Evolutionary conservation across 257 asterid genomes (phyloP), one percentile per base, ranked within the genome.

Genomic region (Apocynum venetum): DNA sequence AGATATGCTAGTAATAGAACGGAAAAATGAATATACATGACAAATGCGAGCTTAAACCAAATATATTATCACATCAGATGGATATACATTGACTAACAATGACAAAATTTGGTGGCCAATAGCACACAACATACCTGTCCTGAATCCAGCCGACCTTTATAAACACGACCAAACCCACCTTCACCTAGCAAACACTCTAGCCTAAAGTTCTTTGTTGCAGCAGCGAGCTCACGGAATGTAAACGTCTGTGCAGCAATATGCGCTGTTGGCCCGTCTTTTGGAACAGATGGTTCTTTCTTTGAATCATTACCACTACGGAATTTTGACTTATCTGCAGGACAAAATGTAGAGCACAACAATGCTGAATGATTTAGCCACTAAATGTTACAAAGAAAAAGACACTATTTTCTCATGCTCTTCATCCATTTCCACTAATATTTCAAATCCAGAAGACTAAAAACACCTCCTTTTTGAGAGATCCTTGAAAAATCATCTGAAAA

Each of bases 81-180:
- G 31, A 57, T 10, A 59, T 44, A 20, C 67, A 65, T 43, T 71
- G 60, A 64, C 43, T 53, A 52, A 6, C 7, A 73, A 14, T 17
- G 35, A 43, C 53, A 43, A 43, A 11, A 7, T 68, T 38, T 43
- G 43, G 38, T 68, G 43, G 53, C 48, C 73, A 66, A 66, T 40
- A 66, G 51, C 72, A 48, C 70, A 78, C 66, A 79, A 76, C 79
- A 43, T 69, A 95, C 98, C 96, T 96, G 97, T 77, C 97, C 97
- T 0, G 97, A 90, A 77, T 89, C 93, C 60, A 96, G 77, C 25
- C 88, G 93, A 57, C 98, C 99, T 84, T 86, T 93, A 78, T 91
- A 91, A 75, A 96, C 98, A 71, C 93, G 95, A 51, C 98, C 99
- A 75, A 96, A 96, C 53, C 99, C 98, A 85, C 99, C 99, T 87